These are phyloP conservation scores for Carex sylvatica DNA, from an alignment of 202 grass and related monocot species.

Conservation along the genomic window DNA sequence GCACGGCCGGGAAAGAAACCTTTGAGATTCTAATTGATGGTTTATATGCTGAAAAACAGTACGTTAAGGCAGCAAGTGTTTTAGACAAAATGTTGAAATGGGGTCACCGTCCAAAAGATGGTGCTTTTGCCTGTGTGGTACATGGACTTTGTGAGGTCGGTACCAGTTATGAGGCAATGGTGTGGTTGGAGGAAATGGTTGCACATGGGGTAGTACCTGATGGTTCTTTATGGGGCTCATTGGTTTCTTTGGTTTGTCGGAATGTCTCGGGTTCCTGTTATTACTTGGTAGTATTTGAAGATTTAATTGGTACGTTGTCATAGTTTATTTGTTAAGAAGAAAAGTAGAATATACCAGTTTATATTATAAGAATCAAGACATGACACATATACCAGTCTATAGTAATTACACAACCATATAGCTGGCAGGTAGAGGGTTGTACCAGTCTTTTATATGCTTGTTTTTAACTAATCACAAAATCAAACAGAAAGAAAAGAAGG, in stretches of 20 bases:
- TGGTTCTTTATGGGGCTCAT: slow-evolving; percentile 43
- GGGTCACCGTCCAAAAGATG: slow-evolving; percentile 39
- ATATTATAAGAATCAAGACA: not conserved
- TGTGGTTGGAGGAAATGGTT: slow-evolving; percentile 93
- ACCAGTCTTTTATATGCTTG: not conserved
- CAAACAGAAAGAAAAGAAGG: not conserved
- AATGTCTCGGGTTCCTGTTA: slow-evolving; percentile 19
- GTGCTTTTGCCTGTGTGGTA: slow-evolving; percentile 47
- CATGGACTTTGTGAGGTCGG: slow-evolving; percentile 53
- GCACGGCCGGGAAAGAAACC: slow-evolving; percentile 53
- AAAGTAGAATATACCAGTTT: not conserved
- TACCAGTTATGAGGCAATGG: slow-evolving; percentile 61
- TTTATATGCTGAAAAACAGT: slow-evolving; percentile 48
- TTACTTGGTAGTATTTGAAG: slow-evolving; percentile 26
- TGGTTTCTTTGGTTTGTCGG: slow-evolving; percentile 43
- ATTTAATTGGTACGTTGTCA: slow-evolving; percentile 3
- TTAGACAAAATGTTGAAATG: slow-evolving; percentile 74
- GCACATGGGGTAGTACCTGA: slow-evolving; percentile 55
- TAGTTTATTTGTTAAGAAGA: slow-evolving; percentile 8
- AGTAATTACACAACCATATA: not conserved
- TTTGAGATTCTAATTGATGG: slow-evolving; percentile 58
- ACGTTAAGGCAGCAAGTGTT: slow-evolving; percentile 42
- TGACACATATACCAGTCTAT: not conserved
- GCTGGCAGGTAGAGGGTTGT: not conserved
- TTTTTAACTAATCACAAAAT: not conserved